These are phyloP conservation scores for Fusarium pininemorale DNA, from an alignment of 2,329 filamentous ascomycete genomes.

Conservation along the genomic window DNA sequence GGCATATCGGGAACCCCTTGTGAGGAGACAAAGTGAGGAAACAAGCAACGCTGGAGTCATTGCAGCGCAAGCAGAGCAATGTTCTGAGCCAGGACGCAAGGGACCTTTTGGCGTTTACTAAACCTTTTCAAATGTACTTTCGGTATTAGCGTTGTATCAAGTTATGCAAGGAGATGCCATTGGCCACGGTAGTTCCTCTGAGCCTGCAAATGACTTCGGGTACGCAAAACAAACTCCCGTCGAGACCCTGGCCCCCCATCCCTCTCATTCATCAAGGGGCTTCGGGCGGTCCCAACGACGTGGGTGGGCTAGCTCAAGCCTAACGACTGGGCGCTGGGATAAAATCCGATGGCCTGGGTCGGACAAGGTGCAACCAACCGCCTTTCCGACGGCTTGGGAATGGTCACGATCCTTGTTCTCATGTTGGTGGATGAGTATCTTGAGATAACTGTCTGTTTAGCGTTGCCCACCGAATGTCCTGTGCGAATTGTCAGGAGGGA, in stretches of 20 bases:
- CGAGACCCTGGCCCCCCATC: background rate
- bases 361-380: slow-evolving; percentile 28
- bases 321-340: slow-evolving; percentile 35
- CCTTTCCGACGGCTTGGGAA: slow-evolving; percentile 37
- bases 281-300: slow-evolving; percentile 29
- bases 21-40: slow-evolving; percentile 4
- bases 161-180: slow-evolving; percentile 9
- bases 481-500: background rate
- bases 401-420: slow-evolving; percentile 22
- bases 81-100: background rate
- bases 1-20: slow-evolving; percentile 8
- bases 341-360: slow-evolving; percentile 41
- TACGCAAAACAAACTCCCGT: background rate
- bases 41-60: background rate
- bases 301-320: slow-evolving; percentile 37
- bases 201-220: background rate
- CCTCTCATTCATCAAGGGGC: background rate
- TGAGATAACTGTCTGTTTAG: background rate
- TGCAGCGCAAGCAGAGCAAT: background rate
- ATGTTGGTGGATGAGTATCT: background rate
- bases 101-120: background rate
- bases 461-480: background rate
- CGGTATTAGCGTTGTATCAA: background rate
- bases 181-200: background rate
- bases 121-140: background rate